Conservation (phyloP, 306 rosid genomes). For the Glycine latifolia region DNA sequence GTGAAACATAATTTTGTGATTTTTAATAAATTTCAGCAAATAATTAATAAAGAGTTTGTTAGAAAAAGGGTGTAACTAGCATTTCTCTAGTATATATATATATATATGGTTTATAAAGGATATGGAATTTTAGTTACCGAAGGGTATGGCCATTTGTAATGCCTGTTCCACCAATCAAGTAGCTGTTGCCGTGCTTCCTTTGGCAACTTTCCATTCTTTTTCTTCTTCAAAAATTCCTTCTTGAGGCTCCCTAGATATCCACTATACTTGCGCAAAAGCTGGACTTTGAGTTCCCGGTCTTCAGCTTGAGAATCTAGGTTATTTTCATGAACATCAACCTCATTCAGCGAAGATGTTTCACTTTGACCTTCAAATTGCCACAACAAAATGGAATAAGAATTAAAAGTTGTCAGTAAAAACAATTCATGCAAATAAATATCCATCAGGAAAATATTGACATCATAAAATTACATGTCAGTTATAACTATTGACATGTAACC, state of each 20-base stretch:
- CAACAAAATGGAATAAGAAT: slow-evolving; percentile 18
- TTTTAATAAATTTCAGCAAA: too few species aligned
- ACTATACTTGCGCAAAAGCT: slow-evolving; percentile 87
- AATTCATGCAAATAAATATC: not conserved
- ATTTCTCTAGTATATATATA: too few species aligned
- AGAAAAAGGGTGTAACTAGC: too few species aligned
- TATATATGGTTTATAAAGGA: too few species aligned
- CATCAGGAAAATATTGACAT: not conserved
- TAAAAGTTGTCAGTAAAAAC: slow-evolving; percentile 12
- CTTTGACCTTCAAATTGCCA: slow-evolving; percentile 55
- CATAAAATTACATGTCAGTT: not conserved
- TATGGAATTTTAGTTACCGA: slow-evolving; percentile 57
- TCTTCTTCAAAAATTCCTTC: slow-evolving; percentile 96
- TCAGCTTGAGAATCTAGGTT: slow-evolving; percentile 78
- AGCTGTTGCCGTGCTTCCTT: slow-evolving; percentile 94
- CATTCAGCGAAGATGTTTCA: slow-evolving; percentile 72
- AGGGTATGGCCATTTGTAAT: slow-evolving; percentile 98
- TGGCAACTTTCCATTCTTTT: slow-evolving; percentile 94
- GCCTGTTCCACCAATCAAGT: slow-evolving; percentile 97
- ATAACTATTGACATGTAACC: not conserved
- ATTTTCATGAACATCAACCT: slow-evolving; percentile 62
- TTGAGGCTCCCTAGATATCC: slow-evolving; percentile 91
- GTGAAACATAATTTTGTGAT: too few species aligned
- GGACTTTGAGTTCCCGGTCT: slow-evolving; percentile 82
- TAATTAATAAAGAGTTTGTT: too few species aligned